Base-by-base conservation (phyloP, 1,284 basidiomycete genomes). In the Chiua sp. region DNA sequence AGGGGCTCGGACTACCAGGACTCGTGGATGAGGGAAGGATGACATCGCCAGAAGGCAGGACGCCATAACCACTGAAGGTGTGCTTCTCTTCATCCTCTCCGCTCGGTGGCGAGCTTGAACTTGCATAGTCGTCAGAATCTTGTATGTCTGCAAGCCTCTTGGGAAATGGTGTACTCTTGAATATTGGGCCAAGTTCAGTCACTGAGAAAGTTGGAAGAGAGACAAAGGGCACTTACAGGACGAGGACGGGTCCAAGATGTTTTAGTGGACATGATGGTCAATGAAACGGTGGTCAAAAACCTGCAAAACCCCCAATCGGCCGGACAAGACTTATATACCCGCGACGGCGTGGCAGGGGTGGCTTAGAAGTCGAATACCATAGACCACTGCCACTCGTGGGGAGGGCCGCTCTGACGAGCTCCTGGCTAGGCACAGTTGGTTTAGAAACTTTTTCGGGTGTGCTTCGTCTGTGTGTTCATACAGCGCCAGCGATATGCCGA, bases 11-110 rank as follows among this genome's bases (percentile, higher is more conserved):
- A 23, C 7, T 44, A 28, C 2, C n/a, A 4, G 57, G 5, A 15
- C 53, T 33, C 3, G 53, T 1, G 3, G 59, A 49, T 2, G 53
- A 55, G 22, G 63, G 56, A 7, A 63, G 52, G 2, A 63, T 44
- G 26, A 62, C 37, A 46, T 74, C 66, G 47, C 62, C 15, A 0
- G 68, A 60, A 2, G 68, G 65, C 23, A 71, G 53, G 15, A 71
- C 73, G 13, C 72, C 70, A 23, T 69, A 75, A 28, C 64, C 65
- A 33, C 61, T 64, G 49, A 76, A 58, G 5, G 67, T 70, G 42
- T 76, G 51, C 59, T 73, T 68, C 2, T 72, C 65, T 33, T 73
- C 68, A 3, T 23, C n/a, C 18, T 63, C 67, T 52, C 7, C 47
- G 20, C n/a, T 35, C 8, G 53, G 51, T 26, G 54, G 53, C 47